These are phyloP conservation scores for Coniferiporia weirii DNA, from an alignment of 1,284 basidiomycete species.

Conservation along the genomic window DNA sequence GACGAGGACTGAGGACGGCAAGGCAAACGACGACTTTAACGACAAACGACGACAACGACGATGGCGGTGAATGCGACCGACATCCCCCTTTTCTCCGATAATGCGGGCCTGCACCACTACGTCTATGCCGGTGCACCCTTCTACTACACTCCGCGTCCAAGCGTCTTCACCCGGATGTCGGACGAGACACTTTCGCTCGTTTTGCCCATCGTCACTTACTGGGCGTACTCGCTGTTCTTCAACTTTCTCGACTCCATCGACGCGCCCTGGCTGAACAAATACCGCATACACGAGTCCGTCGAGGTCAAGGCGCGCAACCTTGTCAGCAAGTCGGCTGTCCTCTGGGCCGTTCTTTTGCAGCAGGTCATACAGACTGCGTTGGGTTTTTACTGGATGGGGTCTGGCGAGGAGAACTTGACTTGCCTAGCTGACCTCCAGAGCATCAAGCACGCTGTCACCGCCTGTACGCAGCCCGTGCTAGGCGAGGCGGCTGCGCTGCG, in stretches of 20 bases:
- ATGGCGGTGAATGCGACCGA: conserved; percentile 8
- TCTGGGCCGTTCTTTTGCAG: conserved; percentile 79
- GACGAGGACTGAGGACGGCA: not conserved
- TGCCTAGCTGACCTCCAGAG: conserved; percentile 39
- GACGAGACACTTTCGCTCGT: conserved; percentile 75
- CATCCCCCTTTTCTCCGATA: conserved; percentile 6
- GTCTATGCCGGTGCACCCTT: conserved; percentile 38
- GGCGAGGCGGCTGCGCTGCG: conserved; percentile 31
- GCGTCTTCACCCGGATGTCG: conserved; percentile 56
- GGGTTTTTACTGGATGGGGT: conserved; percentile 67
- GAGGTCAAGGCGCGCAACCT: conserved; percentile 79
- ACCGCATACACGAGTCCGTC: conserved; percentile 83
- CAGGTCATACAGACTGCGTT: conserved; percentile 82
- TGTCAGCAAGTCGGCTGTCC: conserved; percentile 59
- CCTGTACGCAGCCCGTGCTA: conserved; percentile 30
- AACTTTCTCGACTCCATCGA: conserved; percentile 73
- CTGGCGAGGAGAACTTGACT: conserved; percentile 41
- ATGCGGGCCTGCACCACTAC: conserved; percentile 8
- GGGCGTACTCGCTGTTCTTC: conserved; percentile 79
- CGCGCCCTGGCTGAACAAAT: conserved; percentile 77
- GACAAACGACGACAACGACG: not conserved
- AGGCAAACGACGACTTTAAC: not conserved
- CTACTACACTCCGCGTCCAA: conserved; percentile 53
- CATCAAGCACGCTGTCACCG: conserved; percentile 39
- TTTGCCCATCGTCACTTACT: conserved; percentile 83